Percentiles rank a stretch among this genome's conserved stretches.
Conservation (phyloP, 441 rosid species). For the Syzygium syzygioides region DNA sequence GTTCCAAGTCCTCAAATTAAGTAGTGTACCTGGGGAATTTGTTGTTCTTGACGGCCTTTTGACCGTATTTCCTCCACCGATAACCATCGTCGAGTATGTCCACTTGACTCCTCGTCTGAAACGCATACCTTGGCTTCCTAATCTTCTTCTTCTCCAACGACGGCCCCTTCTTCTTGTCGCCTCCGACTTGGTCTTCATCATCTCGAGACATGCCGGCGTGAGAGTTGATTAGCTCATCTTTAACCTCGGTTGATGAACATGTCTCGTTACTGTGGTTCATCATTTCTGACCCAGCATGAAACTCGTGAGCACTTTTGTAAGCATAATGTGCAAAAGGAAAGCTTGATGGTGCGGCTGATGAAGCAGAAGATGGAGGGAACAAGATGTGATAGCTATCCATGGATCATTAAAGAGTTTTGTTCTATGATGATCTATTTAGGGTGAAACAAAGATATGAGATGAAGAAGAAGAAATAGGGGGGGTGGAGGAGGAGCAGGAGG, state of each 20-base stretch:
- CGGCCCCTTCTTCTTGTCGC: not conserved
- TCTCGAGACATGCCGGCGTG: not conserved
- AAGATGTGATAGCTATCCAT: not conserved
- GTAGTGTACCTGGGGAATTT: conserved; percentile 9
- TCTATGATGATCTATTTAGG: not conserved
- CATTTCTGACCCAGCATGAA: not conserved
- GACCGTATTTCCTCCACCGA: conserved; percentile 14
- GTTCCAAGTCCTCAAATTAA: not conserved
- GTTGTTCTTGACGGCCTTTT: conserved; percentile 13
- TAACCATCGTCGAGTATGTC: conserved; percentile 12
- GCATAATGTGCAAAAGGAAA: not conserved
- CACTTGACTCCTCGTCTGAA: conserved; percentile 6
- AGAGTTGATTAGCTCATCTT: not conserved
- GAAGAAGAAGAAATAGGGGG: not conserved
- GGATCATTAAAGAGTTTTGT: not conserved
- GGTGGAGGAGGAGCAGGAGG: not conserved
- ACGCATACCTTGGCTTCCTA: conserved; percentile 1
- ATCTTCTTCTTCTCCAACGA: not conserved
- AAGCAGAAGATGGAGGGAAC: not conserved
- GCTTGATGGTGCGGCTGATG: not conserved
- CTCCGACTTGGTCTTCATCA: not conserved
- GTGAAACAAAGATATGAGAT: not conserved
- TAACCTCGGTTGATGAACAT: not conserved
- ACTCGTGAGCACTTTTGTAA: not conserved
- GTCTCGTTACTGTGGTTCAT: not conserved